Conservation (phyloP, 345 rosid genomes). For the Salix exigua region DNA sequence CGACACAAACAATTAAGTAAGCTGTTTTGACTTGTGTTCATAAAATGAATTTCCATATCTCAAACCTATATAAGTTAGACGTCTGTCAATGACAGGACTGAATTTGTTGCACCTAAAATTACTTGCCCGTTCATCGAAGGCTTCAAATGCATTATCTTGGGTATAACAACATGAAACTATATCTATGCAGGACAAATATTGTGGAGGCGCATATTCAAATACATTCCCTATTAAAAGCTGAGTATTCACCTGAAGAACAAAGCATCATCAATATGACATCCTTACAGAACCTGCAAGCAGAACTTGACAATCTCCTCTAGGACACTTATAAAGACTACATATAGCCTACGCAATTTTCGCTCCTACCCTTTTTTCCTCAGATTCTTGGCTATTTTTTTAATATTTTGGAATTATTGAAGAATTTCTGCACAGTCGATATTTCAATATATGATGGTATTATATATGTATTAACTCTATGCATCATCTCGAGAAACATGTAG, state of each 20-base stretch:
- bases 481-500: background rate
- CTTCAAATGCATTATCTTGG: background rate
- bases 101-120: too few species aligned
- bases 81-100: too few species aligned
- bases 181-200: conserved; percentile 73
- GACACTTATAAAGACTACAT: background rate
- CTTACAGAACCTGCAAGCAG: conserved; percentile 58
- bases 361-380: background rate
- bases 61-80: background rate
- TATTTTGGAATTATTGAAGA: background rate
- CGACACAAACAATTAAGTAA: conserved; percentile 85
- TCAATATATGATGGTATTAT: too few species aligned
- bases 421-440: too few species aligned
- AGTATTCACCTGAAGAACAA: conserved; percentile 75
- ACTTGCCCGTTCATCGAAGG: background rate
- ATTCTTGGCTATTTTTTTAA: background rate
- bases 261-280: conserved; percentile 58
- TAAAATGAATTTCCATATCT: background rate
- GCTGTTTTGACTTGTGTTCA: conserved; percentile 10
- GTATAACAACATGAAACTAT: background rate
- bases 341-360: background rate
- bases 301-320: conserved; percentile 68
- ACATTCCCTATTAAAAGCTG: conserved; percentile 58
- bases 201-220: conserved; percentile 92
- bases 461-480: too few species aligned